phyloP scores from a whole-genome alignment of 139 green algal species.

The Tetratostichococcus sp. region DNA sequence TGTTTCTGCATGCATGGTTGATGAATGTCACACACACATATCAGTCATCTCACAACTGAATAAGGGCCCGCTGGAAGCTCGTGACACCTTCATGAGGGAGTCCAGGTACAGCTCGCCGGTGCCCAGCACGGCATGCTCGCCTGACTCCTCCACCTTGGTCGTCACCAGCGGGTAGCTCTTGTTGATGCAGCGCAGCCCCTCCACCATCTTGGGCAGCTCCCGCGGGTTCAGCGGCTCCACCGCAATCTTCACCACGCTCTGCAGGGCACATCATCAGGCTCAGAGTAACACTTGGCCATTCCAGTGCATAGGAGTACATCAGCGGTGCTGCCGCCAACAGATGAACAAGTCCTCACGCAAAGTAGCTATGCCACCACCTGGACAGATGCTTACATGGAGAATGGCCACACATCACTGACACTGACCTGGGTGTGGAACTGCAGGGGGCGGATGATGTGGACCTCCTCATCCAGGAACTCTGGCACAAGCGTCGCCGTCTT shows the following conservation, averaged over 20 bases:
- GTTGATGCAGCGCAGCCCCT: constrained; percentile 83
- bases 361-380: too few relatives aligned
- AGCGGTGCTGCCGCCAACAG: too few relatives aligned
- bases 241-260: constrained; percentile 91
- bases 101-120: constrained; percentile 97
- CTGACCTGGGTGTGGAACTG: constrained; percentile 44
- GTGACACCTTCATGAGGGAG: constrained; percentile 81
- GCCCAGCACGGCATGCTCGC: constrained; percentile 95
- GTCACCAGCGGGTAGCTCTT: constrained; percentile 85
- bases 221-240: constrained; percentile 93
- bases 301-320: too few relatives aligned
- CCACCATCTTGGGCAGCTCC: constrained; percentile 96
- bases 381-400: not conserved
- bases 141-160: constrained; percentile 95
- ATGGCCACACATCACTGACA: not conserved
- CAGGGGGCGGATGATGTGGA: constrained; percentile 81
- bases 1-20: too few relatives aligned
- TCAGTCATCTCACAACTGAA: too few relatives aligned
- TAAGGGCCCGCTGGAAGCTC: not conserved
- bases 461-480: constrained; percentile 61
- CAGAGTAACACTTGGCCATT: too few relatives aligned
- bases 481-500: constrained; percentile 90
- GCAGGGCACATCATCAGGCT: not conserved
- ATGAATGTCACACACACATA: too few relatives aligned
- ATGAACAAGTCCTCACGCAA: too few relatives aligned